Conservation (phyloP, 345 rosid genomes). For the Kernera saxatilis region DNA sequence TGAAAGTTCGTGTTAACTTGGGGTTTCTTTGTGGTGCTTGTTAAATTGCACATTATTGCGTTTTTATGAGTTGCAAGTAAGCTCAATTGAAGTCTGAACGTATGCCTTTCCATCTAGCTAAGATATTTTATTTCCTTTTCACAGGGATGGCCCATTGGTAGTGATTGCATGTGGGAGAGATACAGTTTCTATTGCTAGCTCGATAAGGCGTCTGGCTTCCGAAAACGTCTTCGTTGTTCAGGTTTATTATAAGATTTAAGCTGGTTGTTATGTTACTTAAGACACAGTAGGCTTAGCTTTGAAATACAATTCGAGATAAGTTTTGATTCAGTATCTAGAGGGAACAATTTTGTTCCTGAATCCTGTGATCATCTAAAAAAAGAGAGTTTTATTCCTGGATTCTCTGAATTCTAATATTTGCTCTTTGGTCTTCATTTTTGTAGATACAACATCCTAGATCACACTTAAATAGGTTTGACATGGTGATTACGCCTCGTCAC, state of each 20-base stretch:
- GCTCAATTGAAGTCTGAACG: not conserved
- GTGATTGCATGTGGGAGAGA: conserved; percentile 96
- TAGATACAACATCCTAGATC: conserved; percentile 95
- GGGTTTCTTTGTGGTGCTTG: not conserved
- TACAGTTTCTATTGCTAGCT: conserved; percentile 81
- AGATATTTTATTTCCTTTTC: conserved; percentile 4
- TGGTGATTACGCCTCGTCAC: conserved; percentile 89
- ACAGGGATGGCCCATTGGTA: conserved; percentile 91
- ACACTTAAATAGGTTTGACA: conserved; percentile 79
- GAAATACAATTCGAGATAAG: not conserved
- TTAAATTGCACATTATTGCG: not conserved
- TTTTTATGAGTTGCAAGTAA: not conserved
- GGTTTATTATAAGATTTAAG: conserved; percentile 38
- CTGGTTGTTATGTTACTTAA: not conserved
- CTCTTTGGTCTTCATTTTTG: conserved; percentile 2
- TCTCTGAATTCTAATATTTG: not conserved
- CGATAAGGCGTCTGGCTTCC: conserved; percentile 78
- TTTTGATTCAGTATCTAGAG: not conserved
- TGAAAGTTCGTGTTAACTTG: not conserved
- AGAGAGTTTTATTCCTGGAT: not conserved
- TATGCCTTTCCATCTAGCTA: not conserved
- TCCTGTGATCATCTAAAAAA: not conserved
- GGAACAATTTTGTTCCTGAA: not conserved
- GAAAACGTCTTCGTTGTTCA: conserved; percentile 86
- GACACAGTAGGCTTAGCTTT: not conserved